phyloP scores from a whole-genome alignment of 306 rosid genomes.

The Castanopsis chinensis region DNA sequence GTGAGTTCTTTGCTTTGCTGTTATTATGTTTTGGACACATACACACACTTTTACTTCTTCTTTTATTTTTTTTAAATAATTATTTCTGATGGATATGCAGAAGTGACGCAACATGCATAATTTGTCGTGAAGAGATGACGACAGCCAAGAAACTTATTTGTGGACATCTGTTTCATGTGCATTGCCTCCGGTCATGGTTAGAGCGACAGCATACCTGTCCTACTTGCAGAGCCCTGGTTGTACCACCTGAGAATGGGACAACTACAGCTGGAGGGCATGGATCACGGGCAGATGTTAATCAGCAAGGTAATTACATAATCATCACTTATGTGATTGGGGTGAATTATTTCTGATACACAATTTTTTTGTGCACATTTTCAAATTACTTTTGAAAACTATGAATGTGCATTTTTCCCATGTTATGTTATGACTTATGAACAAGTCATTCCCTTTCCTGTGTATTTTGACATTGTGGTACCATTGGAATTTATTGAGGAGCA shows the following conservation, averaged over 20 bases:
- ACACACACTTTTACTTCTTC: neutral
- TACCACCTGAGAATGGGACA: conserved; percentile 80
- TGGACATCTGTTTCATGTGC: conserved; percentile 94
- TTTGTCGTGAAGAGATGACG: conserved; percentile 99
- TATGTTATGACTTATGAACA: neutral
- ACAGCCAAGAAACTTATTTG: conserved; percentile 93
- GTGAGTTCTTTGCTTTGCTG: conserved; percentile 51
- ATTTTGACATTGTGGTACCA: neutral
- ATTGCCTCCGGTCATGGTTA: conserved; percentile 97
- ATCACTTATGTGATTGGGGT: neutral
- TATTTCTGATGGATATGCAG: conserved; percentile 48
- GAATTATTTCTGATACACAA: neutral
- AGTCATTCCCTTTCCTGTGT: neutral
- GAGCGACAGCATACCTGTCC: conserved; percentile 99
- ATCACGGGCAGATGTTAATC: conserved; percentile 61
- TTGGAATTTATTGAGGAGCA: neutral
- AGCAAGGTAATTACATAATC: conserved; percentile 49
- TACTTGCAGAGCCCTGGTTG: conserved; percentile 96
- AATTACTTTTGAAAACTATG: neutral
- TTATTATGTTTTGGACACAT: conserved; percentile 11
- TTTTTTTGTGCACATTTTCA: neutral
- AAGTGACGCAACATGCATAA: conserved; percentile 95
- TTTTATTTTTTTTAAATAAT: neutral
- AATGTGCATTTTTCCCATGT: neutral
- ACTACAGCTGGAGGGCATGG: conserved; percentile 60